phyloP scores from a whole-genome alignment of 2,329 filamentous ascomycete species.

The Botrytis squamosa region DNA sequence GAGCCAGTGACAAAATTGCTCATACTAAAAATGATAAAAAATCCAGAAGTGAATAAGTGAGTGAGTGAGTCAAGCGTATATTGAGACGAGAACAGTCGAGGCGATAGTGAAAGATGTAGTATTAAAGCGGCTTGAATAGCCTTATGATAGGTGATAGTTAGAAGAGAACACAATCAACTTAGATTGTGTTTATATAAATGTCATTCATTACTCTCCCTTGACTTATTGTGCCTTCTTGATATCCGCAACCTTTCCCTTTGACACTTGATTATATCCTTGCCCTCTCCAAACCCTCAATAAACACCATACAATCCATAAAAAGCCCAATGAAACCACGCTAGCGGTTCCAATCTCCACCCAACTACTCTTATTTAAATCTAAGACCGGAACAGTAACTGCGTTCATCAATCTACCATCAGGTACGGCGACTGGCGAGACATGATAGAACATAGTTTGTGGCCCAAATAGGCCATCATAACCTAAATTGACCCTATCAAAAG shows the following conservation, averaged over 20 bases:
- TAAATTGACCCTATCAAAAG: constrained; percentile 81
- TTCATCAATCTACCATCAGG: constrained; percentile 47
- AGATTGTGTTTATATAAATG: background rate
- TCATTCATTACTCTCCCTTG: background rate
- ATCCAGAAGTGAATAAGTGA: background rate
- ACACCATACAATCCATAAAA: constrained; percentile 64
- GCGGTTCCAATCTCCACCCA: constrained; percentile 57
- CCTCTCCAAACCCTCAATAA: constrained; percentile 33
- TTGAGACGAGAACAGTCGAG: background rate
- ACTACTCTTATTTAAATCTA: constrained; percentile 52
- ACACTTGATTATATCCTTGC: constrained; percentile 30
- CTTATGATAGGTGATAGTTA: background rate
- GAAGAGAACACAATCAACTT: background rate
- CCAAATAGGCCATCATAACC: constrained; percentile 83
- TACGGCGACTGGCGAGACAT: constrained; percentile 54
- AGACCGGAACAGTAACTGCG: constrained; percentile 61
- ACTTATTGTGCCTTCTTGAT: constrained; percentile 31
- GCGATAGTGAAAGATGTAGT: background rate
- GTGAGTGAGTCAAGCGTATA: background rate
- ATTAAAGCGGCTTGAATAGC: background rate
- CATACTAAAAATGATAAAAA: background rate
- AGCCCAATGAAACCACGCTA: constrained; percentile 59
- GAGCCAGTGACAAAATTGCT: background rate
- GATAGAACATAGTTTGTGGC: constrained; percentile 78
- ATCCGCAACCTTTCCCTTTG: constrained; percentile 1